Base-by-base conservation (phyloP, 768 basidiomycete genomes). In the Leccinum barrowsii region DNA sequence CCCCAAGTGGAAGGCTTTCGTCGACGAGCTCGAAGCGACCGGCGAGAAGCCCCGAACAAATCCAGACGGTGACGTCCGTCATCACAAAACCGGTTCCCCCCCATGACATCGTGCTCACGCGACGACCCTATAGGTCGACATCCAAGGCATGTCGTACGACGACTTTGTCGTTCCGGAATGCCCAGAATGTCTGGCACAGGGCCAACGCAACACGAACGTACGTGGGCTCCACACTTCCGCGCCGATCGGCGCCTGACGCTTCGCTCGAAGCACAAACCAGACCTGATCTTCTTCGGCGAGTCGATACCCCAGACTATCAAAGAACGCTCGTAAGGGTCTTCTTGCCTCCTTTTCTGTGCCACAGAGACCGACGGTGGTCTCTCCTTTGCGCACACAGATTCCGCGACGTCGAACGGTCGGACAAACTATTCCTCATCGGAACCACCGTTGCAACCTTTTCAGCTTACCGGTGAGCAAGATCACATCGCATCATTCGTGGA, bases 361-460 rank as follows among this genome's bases (percentile, higher is more conserved):
- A 24, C 22, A 21, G 4, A 34, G n/a, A 26, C 52, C 13, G 11
- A 54, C 34, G 19, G 6, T 12, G 0, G n/a, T 10, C 15, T 19
- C 40, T 28, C 56, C 19, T 50, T 21, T 3, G 28, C 32, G 30
- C 11, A 2, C 42, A 44, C 59, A 90, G 90, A 26, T 86, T 82
- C 65, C 67, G 64, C 17, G 77, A 85, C 34, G 67, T 95, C 40
- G 82, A 87, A 59, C 67, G 70, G 7, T 76, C 84, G 21, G 87
- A 91, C 54, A 78, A 84, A 48, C 72, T 98, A 0, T 82, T 98
- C 48, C 75, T 96, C 42, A 75, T 96, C 37, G 96, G 95, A 34
- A 95, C 94, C 0, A 94, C 92, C 1, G 82, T 97, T 26, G 94
- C 96, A 1, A 98, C 95, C 0, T 97, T 90, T 73, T 94, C 92